Base-by-base conservation (phyloP, 129 eudicot species). In the Tanacetum coccineum region DNA sequence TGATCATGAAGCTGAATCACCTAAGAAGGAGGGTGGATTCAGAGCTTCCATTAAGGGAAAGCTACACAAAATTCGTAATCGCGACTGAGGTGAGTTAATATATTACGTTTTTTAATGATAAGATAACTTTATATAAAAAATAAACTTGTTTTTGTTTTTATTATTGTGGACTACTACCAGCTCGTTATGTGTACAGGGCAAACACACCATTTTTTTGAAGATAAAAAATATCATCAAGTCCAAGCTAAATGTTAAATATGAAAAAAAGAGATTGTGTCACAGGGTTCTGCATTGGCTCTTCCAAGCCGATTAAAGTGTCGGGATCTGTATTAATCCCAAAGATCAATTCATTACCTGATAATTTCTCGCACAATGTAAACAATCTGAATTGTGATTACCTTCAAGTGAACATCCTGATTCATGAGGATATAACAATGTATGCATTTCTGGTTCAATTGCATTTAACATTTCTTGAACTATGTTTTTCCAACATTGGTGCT, bases 11-110 rank as follows among this genome's bases (percentile, higher is more conserved):
- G 49, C 75, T 51, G 53, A 48, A 28, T 73, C 85, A 66, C 80
- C 80, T 74, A 77, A 84, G 71, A 83, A 74, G 47, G 76, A 80
- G 28, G 78, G 83, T 50, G 85, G 89, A 30, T 77, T 84, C 17
- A 68, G 81, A 57, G 72, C 63, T 22, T 39, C 85, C 14, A 58
- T 84, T 74, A 76, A 82, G 58, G 74, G 63, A 62, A 83, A 78
- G 73, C 19, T 79, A 17, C 48, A 51, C 3, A 76, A 21, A 52
- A 62, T 36, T 52, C 55, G 72, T 8, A 74, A 68, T 26, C 74
- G 64, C 26, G 79, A 75, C 9, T 75, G 79, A 75, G 68, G 79
- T 67, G 63, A 59, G 20, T 64, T 73, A 54, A 46, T 36, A 36
- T 36, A 36, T 8, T 6, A 36, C 2, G 42, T 36, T 36, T 36